Evolutionary conservation across 169 alveolate genomes (phyloP).

Genomic region (Plasmodium sp.): DNA sequence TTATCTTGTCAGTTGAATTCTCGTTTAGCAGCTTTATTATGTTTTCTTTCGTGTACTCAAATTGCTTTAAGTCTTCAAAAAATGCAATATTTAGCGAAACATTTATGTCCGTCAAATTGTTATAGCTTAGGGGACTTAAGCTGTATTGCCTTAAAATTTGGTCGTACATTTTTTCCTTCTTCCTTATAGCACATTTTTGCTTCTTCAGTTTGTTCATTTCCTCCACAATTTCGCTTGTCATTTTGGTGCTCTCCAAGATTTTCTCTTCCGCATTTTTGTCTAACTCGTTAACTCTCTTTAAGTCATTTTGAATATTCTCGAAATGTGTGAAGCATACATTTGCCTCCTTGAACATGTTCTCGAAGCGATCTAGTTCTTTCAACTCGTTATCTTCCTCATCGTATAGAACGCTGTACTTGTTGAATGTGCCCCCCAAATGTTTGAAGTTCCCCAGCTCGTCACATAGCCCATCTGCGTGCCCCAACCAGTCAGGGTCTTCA

Average conservation of each 20-base stretch:
- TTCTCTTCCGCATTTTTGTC: slow-evolving; percentile 16
- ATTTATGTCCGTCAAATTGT: slow-evolving; percentile 49
- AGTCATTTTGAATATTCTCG: slow-evolving; percentile 19
- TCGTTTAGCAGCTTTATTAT: slow-evolving; percentile 58
- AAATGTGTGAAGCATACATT: slow-evolving; percentile 11
- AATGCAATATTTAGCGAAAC: slow-evolving; percentile 67
- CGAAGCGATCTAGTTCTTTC: slow-evolving; percentile 12
- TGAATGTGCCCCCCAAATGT: neutral
- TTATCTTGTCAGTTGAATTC: slow-evolving; percentile 44
- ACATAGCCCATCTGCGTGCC: neutral
- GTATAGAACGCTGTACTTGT: slow-evolving; percentile 50
- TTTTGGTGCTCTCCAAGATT: slow-evolving; percentile 19
- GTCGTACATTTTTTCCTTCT: slow-evolving; percentile 58
- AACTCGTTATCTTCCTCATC: slow-evolving; percentile 24
- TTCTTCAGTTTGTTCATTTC: slow-evolving; percentile 34
- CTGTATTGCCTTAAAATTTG: slow-evolving; percentile 51
- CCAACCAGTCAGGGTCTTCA: neutral
- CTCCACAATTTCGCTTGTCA: slow-evolving; percentile 46
- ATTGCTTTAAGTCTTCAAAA: slow-evolving; percentile 60
- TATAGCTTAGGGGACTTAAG: slow-evolving; percentile 56
- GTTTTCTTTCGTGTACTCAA: slow-evolving; percentile 59
- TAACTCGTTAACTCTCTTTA: slow-evolving; percentile 39
- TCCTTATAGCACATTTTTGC: slow-evolving; percentile 27
- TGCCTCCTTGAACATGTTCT: slow-evolving; percentile 12
- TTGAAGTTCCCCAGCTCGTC: slow-evolving; percentile 1